Evolutionary conservation across 768 basidiomycete genomes (phyloP).

Genomic region (Suillus cothurnatus): DNA sequence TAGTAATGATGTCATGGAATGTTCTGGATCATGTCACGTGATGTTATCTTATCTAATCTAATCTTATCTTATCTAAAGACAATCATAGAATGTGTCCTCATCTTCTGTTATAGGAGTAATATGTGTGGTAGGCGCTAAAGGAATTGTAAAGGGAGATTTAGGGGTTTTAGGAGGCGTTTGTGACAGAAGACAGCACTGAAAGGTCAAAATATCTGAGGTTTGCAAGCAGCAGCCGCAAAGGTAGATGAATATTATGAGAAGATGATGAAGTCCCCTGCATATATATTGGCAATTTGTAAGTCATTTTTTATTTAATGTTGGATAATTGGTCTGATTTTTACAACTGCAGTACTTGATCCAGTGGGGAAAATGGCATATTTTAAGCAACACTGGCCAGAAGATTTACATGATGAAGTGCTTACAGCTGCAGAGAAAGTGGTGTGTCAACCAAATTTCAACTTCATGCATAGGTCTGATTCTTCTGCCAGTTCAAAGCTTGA

Average conservation of each 20-base stretch:
- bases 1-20: no score
- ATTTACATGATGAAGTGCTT: constrained; percentile 19
- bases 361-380: constrained; percentile 25
- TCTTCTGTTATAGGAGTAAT: no score
- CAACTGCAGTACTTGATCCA: constrained; percentile 27
- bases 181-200: no score
- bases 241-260: background rate
- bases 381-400: constrained; percentile 26
- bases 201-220: background rate
- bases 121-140: no score
- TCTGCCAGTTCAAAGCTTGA: constrained; percentile 17
- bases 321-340: background rate
- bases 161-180: no score
- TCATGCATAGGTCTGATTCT: background rate
- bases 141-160: no score
- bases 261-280: background rate
- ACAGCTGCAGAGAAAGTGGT: constrained; percentile 21
- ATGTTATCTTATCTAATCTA: no score
- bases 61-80: no score
- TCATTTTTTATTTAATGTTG: background rate
- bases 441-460: background rate
- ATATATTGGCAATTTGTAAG: background rate
- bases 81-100: no score
- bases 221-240: background rate
- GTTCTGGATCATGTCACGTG: no score